A percentile compares a stretch with the other conserved stretches of the same genome.
Conservation (phyloP, 768 basidiomycete species). For the Xerocomus potaroensis region DNA sequence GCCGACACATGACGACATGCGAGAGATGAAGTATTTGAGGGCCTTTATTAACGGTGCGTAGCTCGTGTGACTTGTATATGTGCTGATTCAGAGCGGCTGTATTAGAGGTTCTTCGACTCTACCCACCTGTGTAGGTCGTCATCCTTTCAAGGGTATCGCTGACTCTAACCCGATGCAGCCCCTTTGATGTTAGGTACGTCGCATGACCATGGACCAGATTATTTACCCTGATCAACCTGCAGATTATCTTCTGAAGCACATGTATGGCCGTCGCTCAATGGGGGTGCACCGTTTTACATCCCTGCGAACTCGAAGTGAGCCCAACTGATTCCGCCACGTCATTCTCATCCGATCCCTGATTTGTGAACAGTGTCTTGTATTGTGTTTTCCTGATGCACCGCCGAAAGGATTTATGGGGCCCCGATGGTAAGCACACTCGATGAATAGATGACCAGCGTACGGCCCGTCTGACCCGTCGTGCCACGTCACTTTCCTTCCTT, state of each 20-base stretch:
- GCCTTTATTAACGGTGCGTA: conserved; percentile 60
- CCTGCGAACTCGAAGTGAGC: conserved; percentile 36
- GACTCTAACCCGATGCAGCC: conserved; percentile 16
- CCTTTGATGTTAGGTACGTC: conserved; percentile 19
- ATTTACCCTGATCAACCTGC: not conserved
- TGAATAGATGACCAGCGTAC: too few species aligned
- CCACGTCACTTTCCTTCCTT: too few species aligned
- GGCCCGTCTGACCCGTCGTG: not conserved
- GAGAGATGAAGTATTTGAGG: conserved; percentile 58
- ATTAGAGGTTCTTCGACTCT: conserved; percentile 32
- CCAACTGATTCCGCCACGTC: not conserved
- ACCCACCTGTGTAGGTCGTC: conserved; percentile 26
- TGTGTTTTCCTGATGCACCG: conserved; percentile 34
- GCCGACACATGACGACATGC: conserved; percentile 54
- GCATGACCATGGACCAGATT: too few species aligned
- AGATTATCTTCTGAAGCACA: conserved; percentile 17
- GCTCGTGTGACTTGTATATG: not conserved
- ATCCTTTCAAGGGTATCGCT: not conserved
- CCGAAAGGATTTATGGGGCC: conserved; percentile 24
- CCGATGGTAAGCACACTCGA: conserved; percentile 32
- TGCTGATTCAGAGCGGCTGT: not conserved
- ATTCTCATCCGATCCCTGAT: not conserved
- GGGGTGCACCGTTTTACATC: conserved; percentile 49
- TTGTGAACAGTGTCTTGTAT: conserved; percentile 8
- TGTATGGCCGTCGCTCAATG: conserved; percentile 18